These are phyloP conservation scores for Ganoderma boninense DNA, from an alignment of 1,284 basidiomycete species.

Conservation along the genomic window DNA sequence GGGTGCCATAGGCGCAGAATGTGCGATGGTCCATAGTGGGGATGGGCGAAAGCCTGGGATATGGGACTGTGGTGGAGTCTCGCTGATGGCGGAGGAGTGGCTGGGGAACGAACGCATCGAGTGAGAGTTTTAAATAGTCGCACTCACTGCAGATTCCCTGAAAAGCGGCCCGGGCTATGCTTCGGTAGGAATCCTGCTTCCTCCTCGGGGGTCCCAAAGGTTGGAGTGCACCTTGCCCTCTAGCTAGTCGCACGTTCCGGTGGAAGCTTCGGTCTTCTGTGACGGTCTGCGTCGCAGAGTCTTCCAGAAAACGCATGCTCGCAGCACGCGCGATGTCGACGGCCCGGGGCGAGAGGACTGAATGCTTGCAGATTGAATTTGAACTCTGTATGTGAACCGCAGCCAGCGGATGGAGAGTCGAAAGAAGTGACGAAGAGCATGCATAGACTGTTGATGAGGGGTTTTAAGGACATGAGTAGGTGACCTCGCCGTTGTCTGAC, in stretches of 20 bases:
- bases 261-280: background rate
- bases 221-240: background rate
- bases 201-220: background rate
- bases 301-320: background rate
- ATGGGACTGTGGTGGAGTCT: too few species aligned
- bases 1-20: background rate
- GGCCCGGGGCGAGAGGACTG: background rate
- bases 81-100: background rate
- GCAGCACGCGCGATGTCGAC: background rate
- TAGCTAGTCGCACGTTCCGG: background rate
- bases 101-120: background rate
- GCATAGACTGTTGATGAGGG: background rate
- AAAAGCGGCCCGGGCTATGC: background rate
- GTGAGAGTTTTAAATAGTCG: background rate
- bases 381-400: too few species aligned
- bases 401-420: background rate
- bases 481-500: background rate
- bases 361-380: background rate
- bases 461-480: background rate
- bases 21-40: too few species aligned
- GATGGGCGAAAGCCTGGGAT: too few species aligned
- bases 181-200: background rate
- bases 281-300: background rate
- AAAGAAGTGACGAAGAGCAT: background rate
- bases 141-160: background rate